Evolutionary conservation across 2,329 filamentous ascomycete genomes (phyloP).

Genomic region (Pseudohalonectria lignicola): DNA sequence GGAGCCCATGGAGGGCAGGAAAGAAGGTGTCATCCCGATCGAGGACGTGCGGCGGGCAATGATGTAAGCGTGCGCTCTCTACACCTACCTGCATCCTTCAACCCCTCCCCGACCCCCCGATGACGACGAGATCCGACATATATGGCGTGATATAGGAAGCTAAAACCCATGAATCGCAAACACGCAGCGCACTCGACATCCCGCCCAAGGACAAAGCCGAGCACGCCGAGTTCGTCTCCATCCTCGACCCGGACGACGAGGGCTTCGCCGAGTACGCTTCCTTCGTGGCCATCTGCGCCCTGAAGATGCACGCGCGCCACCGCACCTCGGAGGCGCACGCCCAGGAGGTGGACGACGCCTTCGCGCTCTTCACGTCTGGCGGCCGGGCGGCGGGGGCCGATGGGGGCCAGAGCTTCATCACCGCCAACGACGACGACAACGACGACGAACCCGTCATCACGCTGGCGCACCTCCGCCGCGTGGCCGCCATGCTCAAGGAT

Average conservation of each 20-base stretch:
- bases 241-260: conserved; percentile 72
- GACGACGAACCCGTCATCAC: conserved; percentile 53
- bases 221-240: conserved; percentile 62
- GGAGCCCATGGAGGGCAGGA: conserved; percentile 59
- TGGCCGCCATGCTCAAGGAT: conserved; percentile 75
- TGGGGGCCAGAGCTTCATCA: not conserved
- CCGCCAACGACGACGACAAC: not conserved
- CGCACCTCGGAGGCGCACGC: conserved; percentile 42
- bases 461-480: conserved; percentile 62
- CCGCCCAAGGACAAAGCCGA: conserved; percentile 53
- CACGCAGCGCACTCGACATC: conserved; percentile 74
- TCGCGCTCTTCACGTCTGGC: conserved; percentile 62
- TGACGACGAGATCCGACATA: not conserved
- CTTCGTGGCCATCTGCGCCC: conserved; percentile 79
- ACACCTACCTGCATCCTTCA: conserved; percentile 1
- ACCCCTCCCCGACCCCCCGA: not conserved
- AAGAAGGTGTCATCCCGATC: conserved; percentile 57
- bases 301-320: conserved; percentile 61
- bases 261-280: conserved; percentile 70
- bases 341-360: conserved; percentile 70
- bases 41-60: conserved; percentile 61
- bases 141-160: too few relatives aligned
- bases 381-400: conserved; percentile 6
- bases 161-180: too few relatives aligned
- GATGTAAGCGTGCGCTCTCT: conserved; percentile 41